Conservation (phyloP, 176 grass and related monocot genomes). For the Elymus sibiricus region DNA sequence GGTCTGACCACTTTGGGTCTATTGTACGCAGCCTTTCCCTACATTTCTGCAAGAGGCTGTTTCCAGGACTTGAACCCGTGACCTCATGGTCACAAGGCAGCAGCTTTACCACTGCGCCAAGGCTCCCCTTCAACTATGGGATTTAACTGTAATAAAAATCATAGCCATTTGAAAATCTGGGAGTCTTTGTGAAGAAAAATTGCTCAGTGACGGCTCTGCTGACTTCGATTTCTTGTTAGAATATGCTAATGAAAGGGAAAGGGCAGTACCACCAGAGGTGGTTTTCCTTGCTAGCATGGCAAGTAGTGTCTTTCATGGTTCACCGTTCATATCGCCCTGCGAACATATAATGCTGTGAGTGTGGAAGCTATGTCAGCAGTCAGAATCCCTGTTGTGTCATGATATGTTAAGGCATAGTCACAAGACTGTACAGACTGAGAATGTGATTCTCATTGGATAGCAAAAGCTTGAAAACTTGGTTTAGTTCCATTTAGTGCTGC, state of each 20-base stretch:
- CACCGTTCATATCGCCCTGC: not conserved
- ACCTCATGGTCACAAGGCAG: too few relatives aligned
- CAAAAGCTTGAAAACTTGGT: not conserved
- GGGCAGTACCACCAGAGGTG: not conserved
- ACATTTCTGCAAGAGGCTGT: too few relatives aligned
- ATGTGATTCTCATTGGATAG: not conserved
- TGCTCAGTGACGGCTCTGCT: not conserved
- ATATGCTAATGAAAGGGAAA: not conserved
- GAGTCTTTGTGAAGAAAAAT: not conserved
- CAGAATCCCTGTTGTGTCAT: not conserved
- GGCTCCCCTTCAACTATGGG: too few relatives aligned
- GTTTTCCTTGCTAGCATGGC: not conserved
- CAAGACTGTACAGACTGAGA: not conserved
- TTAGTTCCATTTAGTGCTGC: not conserved
- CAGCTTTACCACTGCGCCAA: too few relatives aligned
- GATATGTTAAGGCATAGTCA: not conserved
- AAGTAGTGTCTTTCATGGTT: not conserved
- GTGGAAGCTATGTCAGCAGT: not conserved
- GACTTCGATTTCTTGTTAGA: not conserved
- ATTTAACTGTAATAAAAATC: not conserved
- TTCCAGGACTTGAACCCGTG: too few relatives aligned
- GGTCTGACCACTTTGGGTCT: too few relatives aligned
- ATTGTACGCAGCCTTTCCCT: too few relatives aligned
- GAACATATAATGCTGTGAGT: not conserved
- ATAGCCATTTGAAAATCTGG: not conserved